Base-by-base conservation (phyloP, 257 asterid species). In the Nicotiana tomentosiformis region DNA sequence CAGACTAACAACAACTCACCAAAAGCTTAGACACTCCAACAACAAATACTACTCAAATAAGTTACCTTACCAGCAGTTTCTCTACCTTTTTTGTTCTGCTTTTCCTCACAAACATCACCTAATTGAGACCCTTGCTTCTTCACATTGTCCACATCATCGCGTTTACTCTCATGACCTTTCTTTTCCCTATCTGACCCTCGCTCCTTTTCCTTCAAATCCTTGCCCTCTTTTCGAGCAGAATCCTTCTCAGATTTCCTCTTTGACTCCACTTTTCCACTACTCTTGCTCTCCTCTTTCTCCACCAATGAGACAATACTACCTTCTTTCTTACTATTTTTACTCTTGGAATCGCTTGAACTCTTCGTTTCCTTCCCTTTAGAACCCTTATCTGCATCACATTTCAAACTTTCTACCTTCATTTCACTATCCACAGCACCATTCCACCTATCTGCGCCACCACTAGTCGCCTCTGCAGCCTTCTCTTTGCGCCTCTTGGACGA, bases 181-280 rank as follows among this genome's bases (percentile, higher is more conserved):
- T 86, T 96, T 86, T 93, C 99, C 91, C 90, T 94, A 68, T 91
- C 98, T 18, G 87, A 85, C 83, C 91, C 89, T 58, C 95, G 91
- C 67, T 93, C 98, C 88, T 89, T 96, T 80, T 91, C 98, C 87
- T 91, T 93, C 39, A 76, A 79, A 55, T 92, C 97, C 90, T 88
- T 93, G 82, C 90, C 91, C 68, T 95, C 99, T 84, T 88, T 96
- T 74, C 96, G 86, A 20, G 87, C 82, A 81, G 92, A 89, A 86
- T 94, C 98, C 90, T 90, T 91, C 86, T 94, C 98, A 46, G 93
- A 89, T 87, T 89, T 96, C 91, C 95, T 88, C 92, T 89, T 96
- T 1, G 97, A 89, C 80, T 93, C 99, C 57, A 90, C 89, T 87
- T 87, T 90, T 62, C 85, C 85, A 80, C 89, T 88, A 80, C 89